Conservation (phyloP, 108 stramenopile species). For the Skeletonema menzelii region DNA sequence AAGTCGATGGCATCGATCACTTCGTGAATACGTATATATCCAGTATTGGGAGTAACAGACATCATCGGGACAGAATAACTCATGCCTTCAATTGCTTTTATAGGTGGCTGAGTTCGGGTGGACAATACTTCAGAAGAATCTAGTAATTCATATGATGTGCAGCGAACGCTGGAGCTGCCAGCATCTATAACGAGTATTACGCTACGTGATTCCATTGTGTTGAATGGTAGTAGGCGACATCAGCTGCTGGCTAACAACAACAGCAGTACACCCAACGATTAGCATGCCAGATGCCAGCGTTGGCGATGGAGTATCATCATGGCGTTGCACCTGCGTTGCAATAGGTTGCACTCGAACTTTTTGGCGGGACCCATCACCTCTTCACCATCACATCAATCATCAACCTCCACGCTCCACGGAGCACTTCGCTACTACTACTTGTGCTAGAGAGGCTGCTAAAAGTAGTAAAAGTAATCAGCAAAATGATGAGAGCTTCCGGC, state of each 20-base stretch:
- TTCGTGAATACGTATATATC: slow-evolving; percentile 42
- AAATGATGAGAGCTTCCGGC: not conserved
- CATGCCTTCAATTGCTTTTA: slow-evolving; percentile 26
- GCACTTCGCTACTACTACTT: not conserved
- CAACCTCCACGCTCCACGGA: not conserved
- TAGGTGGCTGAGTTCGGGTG: slow-evolving; percentile 1
- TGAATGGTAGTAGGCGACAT: too few species aligned
- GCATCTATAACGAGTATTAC: slow-evolving; percentile 73
- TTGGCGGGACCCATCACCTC: not conserved
- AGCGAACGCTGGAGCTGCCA: slow-evolving; percentile 60
- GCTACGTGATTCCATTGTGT: slow-evolving; percentile 10
- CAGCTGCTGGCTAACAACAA: too few species aligned
- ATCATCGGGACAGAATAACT: slow-evolving; percentile 22
- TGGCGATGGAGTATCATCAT: too few species aligned
- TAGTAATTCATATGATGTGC: slow-evolving; percentile 27
- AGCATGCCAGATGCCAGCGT: too few species aligned
- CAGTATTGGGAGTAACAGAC: slow-evolving; percentile 55
- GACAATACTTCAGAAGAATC: not conserved
- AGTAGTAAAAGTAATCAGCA: not conserved
- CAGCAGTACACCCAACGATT: too few species aligned
- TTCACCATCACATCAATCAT: too few species aligned
- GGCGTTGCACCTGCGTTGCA: too few species aligned
- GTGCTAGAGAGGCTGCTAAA: too few species aligned
- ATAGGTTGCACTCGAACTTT: too few species aligned
- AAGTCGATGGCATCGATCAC: slow-evolving; percentile 58